Conservation (phyloP, 2,329 filamentous ascomycete species). For the Whalleya microplaca region DNA sequence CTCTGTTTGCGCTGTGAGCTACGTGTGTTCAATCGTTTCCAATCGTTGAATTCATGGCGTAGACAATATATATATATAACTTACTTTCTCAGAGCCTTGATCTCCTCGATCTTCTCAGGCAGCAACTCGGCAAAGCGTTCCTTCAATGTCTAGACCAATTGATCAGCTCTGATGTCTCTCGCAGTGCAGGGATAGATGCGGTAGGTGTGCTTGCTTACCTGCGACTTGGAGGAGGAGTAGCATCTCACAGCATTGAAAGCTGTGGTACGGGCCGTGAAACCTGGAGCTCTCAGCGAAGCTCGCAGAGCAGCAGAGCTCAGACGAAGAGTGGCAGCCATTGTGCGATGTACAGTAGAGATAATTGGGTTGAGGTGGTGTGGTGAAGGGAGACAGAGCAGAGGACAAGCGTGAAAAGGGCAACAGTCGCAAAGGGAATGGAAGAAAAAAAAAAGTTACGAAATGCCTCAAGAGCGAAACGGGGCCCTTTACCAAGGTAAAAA, state of each 20-base stretch:
- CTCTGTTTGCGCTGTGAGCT: conserved; percentile 57
- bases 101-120: conserved; percentile 96
- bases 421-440: conserved; percentile 7
- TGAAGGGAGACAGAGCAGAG: background rate
- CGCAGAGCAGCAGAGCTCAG: conserved; percentile 81
- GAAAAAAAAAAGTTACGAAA: conserved; percentile 25
- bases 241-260: conserved; percentile 83
- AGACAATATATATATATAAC: conserved; percentile 39
- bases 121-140: conserved; percentile 97
- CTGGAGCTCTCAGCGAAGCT: conserved; percentile 69
- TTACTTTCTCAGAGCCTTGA: conserved; percentile 97
- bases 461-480: conserved; percentile 21
- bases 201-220: conserved; percentile 61
- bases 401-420: background rate
- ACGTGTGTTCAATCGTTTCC: no score
- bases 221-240: conserved; percentile 87
- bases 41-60: conserved; percentile 16
- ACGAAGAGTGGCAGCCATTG: conserved; percentile 85
- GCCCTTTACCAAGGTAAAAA: conserved; percentile 22
- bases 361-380: conserved; percentile 13
- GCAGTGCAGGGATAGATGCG: conserved; percentile 18
- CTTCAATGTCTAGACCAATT: conserved; percentile 76
- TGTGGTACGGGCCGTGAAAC: conserved; percentile 69
- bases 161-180: conserved; percentile 28
- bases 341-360: conserved; percentile 35